A percentile compares a stretch with the other conserved stretches of the same genome.
Conservation (phyloP, 805 yeast species). For the Clavispora asparagi region DNA sequence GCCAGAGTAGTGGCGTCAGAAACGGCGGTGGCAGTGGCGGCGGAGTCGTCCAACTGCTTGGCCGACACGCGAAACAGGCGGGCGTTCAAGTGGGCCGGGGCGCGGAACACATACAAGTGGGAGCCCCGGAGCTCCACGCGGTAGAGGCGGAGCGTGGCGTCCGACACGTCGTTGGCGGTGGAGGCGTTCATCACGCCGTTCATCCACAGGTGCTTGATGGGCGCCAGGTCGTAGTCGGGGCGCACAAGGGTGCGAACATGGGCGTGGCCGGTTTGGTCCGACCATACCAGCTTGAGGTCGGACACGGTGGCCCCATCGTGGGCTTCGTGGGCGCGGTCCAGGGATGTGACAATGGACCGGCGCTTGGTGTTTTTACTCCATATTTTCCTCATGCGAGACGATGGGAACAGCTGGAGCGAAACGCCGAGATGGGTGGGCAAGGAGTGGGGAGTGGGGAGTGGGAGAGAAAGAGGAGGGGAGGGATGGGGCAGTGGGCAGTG, state of each 20-base stretch:
- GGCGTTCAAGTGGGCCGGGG: conserved; percentile 13
- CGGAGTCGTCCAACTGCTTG: neutral
- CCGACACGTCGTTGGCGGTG: conserved; percentile 25
- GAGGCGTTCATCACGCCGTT: conserved; percentile 32
- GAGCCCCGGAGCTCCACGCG: conserved; percentile 54
- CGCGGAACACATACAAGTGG: conserved; percentile 47
- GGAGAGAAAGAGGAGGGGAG: too few relatives aligned
- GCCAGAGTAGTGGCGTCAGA: neutral
- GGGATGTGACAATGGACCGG: conserved; percentile 11
- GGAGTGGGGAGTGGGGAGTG: too few relatives aligned
- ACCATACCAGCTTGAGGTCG: neutral
- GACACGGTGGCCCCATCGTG: neutral
- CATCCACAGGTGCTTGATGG: conserved; percentile 32
- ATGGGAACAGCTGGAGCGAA: neutral
- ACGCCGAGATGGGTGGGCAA: neutral
- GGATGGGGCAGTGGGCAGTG: too few relatives aligned
- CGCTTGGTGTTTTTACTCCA: conserved; percentile 14
- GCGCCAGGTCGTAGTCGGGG: conserved; percentile 28
- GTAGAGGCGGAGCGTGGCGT: conserved; percentile 11
- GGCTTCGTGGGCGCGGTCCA: conserved; percentile 3
- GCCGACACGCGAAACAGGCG: conserved; percentile 11
- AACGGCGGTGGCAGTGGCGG: neutral
- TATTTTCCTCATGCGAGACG: conserved; percentile 11
- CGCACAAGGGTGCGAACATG: conserved; percentile 18
- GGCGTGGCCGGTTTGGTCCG: conserved; percentile 1